Conservation (phyloP, 306 rosid genomes). For the Ziziphus jujuba region DNA sequence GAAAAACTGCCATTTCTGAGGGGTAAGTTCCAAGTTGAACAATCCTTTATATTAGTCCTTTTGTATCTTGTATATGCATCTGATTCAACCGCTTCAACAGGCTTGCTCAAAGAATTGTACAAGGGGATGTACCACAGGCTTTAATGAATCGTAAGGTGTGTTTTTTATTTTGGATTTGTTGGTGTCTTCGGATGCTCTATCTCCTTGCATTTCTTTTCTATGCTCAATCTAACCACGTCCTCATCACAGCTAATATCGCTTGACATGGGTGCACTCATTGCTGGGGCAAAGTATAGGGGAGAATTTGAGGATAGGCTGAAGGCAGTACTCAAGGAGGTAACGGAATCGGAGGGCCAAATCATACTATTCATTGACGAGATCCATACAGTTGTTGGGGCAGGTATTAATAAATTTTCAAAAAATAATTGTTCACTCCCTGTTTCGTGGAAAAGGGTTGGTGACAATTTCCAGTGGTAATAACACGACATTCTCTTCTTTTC, state of each 20-base stretch:
- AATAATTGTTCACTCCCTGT: not conserved
- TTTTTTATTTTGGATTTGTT: slow-evolving; percentile 21
- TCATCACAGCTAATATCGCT: slow-evolving; percentile 87
- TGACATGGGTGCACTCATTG: slow-evolving; percentile 98
- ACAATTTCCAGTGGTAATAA: slow-evolving; percentile 9
- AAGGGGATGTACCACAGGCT: slow-evolving; percentile 98
- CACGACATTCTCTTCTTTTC: slow-evolving; percentile 25
- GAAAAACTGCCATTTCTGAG: slow-evolving; percentile 97
- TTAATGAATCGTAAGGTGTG: slow-evolving; percentile 91
- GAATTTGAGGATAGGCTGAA: slow-evolving; percentile 99
- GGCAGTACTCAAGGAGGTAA: slow-evolving; percentile 98
- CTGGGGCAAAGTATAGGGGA: slow-evolving; percentile 98
- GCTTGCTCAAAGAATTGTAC: slow-evolving; percentile 97
- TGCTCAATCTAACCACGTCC: not conserved
- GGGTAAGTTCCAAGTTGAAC: slow-evolving; percentile 55
- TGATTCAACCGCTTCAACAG: slow-evolving; percentile 44
- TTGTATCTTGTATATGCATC: slow-evolving; percentile 4
- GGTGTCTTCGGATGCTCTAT: not conserved
- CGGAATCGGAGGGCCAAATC: slow-evolving; percentile 96
- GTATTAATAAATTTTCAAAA: slow-evolving; percentile 35
- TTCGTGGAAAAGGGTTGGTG: slow-evolving; percentile 1
- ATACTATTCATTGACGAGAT: slow-evolving; percentile 94
- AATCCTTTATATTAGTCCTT: not conserved
- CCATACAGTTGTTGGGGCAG: slow-evolving; percentile 99
- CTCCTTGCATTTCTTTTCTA: slow-evolving; percentile 4